These are phyloP conservation scores for Taiwanofungus camphoratus DNA, from an alignment of 1,284 basidiomycete genomes.

Conservation along the genomic window DNA sequence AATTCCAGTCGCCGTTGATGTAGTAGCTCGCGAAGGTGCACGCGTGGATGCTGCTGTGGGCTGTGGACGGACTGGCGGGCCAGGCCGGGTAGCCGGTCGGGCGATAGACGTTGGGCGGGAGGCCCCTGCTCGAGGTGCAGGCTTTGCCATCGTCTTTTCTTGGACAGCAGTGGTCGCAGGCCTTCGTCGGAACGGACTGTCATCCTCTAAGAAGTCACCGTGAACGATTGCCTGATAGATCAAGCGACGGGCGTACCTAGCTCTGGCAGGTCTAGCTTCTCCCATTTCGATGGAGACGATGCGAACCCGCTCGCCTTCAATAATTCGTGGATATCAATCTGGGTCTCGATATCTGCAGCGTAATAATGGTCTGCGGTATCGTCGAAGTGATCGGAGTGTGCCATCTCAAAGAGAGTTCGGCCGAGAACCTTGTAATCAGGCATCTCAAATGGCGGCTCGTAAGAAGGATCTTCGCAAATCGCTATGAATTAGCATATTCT, in stretches of 20 bases:
- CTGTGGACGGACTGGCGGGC: not conserved
- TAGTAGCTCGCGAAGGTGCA: not conserved
- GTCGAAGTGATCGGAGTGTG: conserved; percentile 22
- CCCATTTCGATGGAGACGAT: conserved; percentile 11
- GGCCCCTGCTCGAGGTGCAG: not conserved
- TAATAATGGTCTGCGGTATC: conserved; percentile 27
- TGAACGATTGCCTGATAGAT: not conserved
- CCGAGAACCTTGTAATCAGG: conserved; percentile 30
- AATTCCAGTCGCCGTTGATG: not conserved
- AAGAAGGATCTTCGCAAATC: conserved; percentile 24
- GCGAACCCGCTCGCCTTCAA: conserved; percentile 19
- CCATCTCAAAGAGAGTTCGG: conserved; percentile 19
- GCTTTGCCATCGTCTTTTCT: not conserved
- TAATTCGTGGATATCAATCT: conserved; percentile 19
- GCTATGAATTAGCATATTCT: not conserved
- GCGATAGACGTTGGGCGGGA: not conserved
- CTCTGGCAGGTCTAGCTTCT: conserved; percentile 18
- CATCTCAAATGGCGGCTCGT: conserved; percentile 30
- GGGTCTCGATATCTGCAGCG: conserved; percentile 20
- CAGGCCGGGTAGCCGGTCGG: not conserved
- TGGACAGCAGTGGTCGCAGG: not conserved
- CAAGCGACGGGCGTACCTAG: conserved; percentile 19
- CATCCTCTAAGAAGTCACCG: not conserved
- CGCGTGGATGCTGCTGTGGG: not conserved
- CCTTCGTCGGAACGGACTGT: not conserved